These are phyloP conservation scores for Paecilomyces formosus DNA, from an alignment of 2,329 filamentous ascomycete genomes.

Conservation along the genomic window DNA sequence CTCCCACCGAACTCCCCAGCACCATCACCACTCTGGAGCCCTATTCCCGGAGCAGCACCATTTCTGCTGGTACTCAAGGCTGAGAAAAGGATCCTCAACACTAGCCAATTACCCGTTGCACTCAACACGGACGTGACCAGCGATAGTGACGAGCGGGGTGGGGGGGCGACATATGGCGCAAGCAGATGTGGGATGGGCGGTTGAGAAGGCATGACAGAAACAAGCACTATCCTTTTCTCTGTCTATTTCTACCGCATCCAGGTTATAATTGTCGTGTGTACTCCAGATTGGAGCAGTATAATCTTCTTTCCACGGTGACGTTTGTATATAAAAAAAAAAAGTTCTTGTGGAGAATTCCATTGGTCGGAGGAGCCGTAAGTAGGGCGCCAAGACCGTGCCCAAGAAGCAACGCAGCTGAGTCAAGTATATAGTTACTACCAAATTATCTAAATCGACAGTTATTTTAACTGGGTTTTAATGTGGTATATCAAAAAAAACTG, in stretches of 20 bases:
- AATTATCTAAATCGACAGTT: no score
- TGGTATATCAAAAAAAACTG: no score
- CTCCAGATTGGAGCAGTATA: not conserved
- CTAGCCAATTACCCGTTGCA: conserved; percentile 51
- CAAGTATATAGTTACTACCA: no score
- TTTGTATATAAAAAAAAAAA: not conserved
- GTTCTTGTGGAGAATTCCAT: not conserved
- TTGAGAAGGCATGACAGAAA: conserved; percentile 28
- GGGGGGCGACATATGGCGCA: conserved; percentile 27
- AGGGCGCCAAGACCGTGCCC: not conserved
- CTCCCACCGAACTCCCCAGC: conserved; percentile 16
- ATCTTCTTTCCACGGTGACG: not conserved
- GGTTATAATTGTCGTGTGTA: not conserved
- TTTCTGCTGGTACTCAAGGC: conserved; percentile 26
- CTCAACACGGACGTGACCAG: conserved; percentile 37
- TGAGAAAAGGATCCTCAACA: conserved; percentile 44
- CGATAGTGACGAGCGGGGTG: conserved; percentile 30
- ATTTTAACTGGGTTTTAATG: no score
- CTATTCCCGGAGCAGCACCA: conserved; percentile 4
- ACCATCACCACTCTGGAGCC: conserved; percentile 12
- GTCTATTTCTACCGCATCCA: not conserved
- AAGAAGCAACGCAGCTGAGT: no score
- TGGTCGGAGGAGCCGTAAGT: not conserved
- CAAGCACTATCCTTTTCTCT: not conserved
- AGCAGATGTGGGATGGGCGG: conserved; percentile 33